Base-by-base conservation (phyloP, 352 stramenopile genomes). In the Pythium rhizo-oryzae region DNA sequence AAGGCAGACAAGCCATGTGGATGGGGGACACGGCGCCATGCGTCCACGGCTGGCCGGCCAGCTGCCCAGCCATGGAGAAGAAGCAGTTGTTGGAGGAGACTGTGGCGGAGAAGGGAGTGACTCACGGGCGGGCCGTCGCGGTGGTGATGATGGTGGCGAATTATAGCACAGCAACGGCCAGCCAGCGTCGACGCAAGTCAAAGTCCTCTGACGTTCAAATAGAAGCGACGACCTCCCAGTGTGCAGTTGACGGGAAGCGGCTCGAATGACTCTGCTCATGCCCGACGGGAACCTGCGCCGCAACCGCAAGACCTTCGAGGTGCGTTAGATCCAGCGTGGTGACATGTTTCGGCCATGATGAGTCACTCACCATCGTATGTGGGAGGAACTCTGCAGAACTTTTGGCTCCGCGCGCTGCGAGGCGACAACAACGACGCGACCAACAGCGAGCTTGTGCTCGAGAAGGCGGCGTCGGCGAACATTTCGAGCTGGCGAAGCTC, bases 241-340 rank as follows among this genome's bases (percentile, higher is more conserved):
- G 30, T 33, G 18, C 55, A 59, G 53, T 50, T 47, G 24, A 43
- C 44, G 23, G 61, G 64, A 49, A 49, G 33, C 9, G 28, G 16
- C 46, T 25, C n/a, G 50, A 30, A 91, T 90, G 80, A 61, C 80
- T 54, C 58, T 89, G 57, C 67, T 89, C 53, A 88, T 91, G 80
- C 81, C 81, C 28, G 81, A 91, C 66, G 86, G 90, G 56, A 85
- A 87, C 30, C 77, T 93, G 35, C 83, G 83, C 11, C 83, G 79
- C 13, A 83, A 75, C 23, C 84, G 85, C n/a, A 74, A 69, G 53
- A 75, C 75, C 57, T 69, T 91, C 25, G 76, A 91, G 73, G 85
- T 90, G 57, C 39, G 74, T 64, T 6, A n/a, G 2, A 50, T n/a
- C 43, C 19, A 18, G 13, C 37, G 37, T 12, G 8, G 15, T 18